Conservation (phyloP, 2,329 filamentous ascomycete species). For the Alternaria panax region DNA sequence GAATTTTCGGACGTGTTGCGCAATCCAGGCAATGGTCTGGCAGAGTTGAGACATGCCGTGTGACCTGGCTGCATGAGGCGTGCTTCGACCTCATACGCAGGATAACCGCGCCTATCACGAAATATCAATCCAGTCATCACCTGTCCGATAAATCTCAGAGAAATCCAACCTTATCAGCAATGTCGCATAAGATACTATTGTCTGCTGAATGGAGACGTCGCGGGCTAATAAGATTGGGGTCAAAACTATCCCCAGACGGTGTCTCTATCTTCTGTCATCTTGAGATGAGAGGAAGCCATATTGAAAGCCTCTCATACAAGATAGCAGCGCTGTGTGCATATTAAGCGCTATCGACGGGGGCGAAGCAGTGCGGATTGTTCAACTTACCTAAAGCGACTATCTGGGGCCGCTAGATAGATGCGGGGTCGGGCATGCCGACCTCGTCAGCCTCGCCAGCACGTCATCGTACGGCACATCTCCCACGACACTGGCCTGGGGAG, state of each 20-base stretch:
- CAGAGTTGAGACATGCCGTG: not conserved
- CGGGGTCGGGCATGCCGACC: not conserved
- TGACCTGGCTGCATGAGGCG: not conserved
- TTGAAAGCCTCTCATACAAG: not conserved
- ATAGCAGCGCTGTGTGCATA: not conserved
- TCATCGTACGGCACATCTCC: not conserved
- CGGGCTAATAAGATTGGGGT: not conserved
- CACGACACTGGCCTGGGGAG: not conserved
- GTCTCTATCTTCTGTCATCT: not conserved
- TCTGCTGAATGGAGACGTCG: not conserved
- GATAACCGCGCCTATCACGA: not conserved
- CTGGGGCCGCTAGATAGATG: not conserved
- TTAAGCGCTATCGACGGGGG: not conserved
- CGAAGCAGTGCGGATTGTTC: not conserved
- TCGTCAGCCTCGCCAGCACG: not conserved
- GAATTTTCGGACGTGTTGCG: not conserved
- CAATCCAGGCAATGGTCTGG: not conserved
- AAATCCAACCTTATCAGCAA: not conserved
- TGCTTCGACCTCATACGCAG: not conserved
- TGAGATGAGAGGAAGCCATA: not conserved
- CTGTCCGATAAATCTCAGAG: not conserved
- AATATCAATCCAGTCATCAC: not conserved
- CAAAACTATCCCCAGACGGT: not conserved
- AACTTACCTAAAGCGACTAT: not conserved
- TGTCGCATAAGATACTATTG: not conserved